Evolutionary conservation across 139 green algal species (phyloP).

Genomic region (Klebsormidium nitens): DNA sequence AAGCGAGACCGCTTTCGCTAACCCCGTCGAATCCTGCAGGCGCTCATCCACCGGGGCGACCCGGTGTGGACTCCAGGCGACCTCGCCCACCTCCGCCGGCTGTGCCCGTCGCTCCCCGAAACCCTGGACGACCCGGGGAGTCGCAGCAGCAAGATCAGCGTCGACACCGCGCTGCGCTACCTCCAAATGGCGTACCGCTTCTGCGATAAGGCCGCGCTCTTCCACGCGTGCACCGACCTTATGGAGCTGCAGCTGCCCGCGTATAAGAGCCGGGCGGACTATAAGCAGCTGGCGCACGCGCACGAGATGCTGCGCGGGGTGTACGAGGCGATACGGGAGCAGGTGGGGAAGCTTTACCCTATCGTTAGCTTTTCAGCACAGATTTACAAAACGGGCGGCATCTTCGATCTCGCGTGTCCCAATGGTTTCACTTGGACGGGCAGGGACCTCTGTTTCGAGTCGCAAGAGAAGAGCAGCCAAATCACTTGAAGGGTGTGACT

Average conservation of each 20-base stretch:
- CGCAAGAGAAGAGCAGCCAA: too few species aligned
- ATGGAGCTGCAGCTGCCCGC: slow-evolving; percentile 28
- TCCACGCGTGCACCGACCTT: slow-evolving; percentile 31
- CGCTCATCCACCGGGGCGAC: slow-evolving; percentile 5
- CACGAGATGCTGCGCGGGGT: slow-evolving; percentile 19
- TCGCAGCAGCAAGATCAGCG: slow-evolving; percentile 11
- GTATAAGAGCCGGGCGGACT: slow-evolving; percentile 20
- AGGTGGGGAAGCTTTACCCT: slow-evolving; percentile 19
- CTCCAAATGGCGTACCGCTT: slow-evolving; percentile 36
- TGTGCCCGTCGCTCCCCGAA: slow-evolving; percentile 7
- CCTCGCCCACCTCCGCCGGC: slow-evolving; percentile 9
- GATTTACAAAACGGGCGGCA: too few species aligned
- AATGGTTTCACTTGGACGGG: too few species aligned
- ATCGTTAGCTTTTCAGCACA: too few species aligned
- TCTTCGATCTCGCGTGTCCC: too few species aligned
- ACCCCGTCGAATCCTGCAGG: too few species aligned
- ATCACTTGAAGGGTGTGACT: too few species aligned
- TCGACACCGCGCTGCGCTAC: slow-evolving; percentile 32
- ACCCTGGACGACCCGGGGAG: slow-evolving; percentile 9
- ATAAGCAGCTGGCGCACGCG: slow-evolving; percentile 24
- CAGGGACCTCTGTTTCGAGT: too few species aligned
- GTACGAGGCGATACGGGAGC: slow-evolving; percentile 30
- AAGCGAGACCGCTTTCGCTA: too few species aligned
- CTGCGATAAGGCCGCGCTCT: slow-evolving; percentile 39
- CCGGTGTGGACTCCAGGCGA: slow-evolving; percentile 20